phyloP scores from a whole-genome alignment of 805 yeast genomes.

The Clavispora santaluciae region DNA sequence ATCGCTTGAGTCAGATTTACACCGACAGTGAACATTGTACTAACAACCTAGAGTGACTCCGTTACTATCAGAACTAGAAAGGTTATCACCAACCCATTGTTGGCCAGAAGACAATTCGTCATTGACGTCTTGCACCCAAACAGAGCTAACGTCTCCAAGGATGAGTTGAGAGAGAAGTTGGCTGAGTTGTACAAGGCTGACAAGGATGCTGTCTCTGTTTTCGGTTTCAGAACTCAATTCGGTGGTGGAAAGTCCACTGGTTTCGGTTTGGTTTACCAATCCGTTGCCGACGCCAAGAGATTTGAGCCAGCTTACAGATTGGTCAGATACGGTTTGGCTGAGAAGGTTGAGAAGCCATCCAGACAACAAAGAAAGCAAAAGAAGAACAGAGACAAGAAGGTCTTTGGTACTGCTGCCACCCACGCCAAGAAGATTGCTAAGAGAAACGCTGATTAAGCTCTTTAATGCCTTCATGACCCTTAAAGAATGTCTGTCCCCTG shows the following conservation, averaged over 20 bases:
- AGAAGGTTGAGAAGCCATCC: constrained; percentile 93
- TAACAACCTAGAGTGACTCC: constrained; percentile 81
- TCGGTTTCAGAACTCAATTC: constrained; percentile 98
- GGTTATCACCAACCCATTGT: constrained; percentile 98
- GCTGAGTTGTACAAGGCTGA: constrained; percentile 87
- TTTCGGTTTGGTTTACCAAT: constrained; percentile 98
- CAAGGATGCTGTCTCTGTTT: constrained; percentile 92
- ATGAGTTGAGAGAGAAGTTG: constrained; percentile 93
- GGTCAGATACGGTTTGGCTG: constrained; percentile 97
- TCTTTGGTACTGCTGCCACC: constrained; percentile 96
- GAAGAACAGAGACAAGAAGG: constrained; percentile 99
- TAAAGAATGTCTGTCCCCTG: constrained; percentile 13
- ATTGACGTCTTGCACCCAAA: constrained; percentile 99
- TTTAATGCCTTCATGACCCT: constrained; percentile 16
- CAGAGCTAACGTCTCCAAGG: constrained; percentile 98
- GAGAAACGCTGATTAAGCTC: constrained; percentile 76
- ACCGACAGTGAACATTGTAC: constrained; percentile 10
- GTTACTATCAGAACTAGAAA: constrained; percentile 99
- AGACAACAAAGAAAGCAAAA: constrained; percentile 99
- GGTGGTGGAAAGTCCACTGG: constrained; percentile 99
- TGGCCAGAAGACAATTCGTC: constrained; percentile 99
- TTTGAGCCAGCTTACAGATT: constrained; percentile 99
- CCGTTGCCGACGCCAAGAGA: constrained; percentile 94
- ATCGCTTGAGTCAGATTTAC: not conserved
- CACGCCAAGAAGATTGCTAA: constrained; percentile 89